Evolutionary conservation across 345 rosid genomes (phyloP), one percentile per base, ranked within the genome.

Genomic region (Boechera retrofracta): DNA sequence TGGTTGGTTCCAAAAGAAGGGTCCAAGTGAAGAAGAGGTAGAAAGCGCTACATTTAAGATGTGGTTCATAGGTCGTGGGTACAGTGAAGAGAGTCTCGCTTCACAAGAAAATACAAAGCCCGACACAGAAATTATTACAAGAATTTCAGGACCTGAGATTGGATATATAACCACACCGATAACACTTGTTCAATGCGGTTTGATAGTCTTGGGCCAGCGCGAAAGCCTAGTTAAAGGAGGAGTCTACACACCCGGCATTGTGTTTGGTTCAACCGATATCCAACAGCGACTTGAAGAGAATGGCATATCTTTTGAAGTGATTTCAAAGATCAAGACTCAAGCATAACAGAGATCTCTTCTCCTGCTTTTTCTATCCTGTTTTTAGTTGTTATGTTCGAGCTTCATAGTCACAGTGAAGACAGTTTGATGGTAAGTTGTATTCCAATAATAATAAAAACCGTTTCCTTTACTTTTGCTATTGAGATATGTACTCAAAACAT

Each of bases 1-100:
- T 48, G 98, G 97, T 62, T 79, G 82, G 91, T 94, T 94, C 78
- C 85, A 79, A 71, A 87, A 91, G 89, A 71, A 78, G 10, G 97
- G 98, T 69, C 96, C 98, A 8, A 67, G 93, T 0, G 94, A 90
- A 67, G 96, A 91, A 21, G 94, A 91, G 77, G 94, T 94, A 21
- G 80, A 76, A 44, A 87, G 91, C 38, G 94, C 96, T 33, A 80
- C 96, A 12, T 94, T 91, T 44, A 89, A 91, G 77, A 91, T 94
- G 97, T 89, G 93, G 98, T 91, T 91, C 59, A 75, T 94, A 4
- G 97, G 91, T 9, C 87, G 81, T 21, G 98, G 97, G 39, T 94
- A 74, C 62, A 89, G 97, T 33, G 82, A 90, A 39, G 65, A 49
- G 56, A 80, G 67, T 48, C 80, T 80, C 6, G 81, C 72, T 65